Evolutionary conservation across 768 basidiomycete genomes (phyloP).

Genomic region (Heimioporus sp.): DNA sequence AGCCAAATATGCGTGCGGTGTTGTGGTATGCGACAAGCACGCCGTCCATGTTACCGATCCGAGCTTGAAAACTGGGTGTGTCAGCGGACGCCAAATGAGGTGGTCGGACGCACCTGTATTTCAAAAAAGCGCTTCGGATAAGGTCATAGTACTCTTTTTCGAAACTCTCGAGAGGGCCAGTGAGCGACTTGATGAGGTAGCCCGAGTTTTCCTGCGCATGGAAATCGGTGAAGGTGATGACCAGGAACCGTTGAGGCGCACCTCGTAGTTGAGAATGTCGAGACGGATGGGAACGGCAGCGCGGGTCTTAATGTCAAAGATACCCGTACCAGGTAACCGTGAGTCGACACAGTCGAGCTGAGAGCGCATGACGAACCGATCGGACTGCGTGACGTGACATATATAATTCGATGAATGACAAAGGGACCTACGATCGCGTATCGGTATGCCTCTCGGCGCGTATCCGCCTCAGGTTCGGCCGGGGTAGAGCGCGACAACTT

Average conservation of each 20-base stretch:
- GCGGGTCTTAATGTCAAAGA: slow-evolving; percentile 96
- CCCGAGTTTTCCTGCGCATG: slow-evolving; percentile 66
- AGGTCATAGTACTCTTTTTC: slow-evolving; percentile 96
- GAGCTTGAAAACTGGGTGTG: slow-evolving; percentile 75
- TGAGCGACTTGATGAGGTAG: slow-evolving; percentile 64
- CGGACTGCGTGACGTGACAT: slow-evolving; percentile 26
- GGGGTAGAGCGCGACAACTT: slow-evolving; percentile 43
- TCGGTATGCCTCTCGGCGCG: slow-evolving; percentile 72
- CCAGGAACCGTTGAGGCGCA: slow-evolving; percentile 19
- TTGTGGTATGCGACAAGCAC: slow-evolving; percentile 89
- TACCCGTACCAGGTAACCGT: slow-evolving; percentile 82
- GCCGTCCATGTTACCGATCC: slow-evolving; percentile 97
- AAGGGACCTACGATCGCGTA: slow-evolving; percentile 66
- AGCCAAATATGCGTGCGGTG: slow-evolving; percentile 83
- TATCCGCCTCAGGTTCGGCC: slow-evolving; percentile 29
- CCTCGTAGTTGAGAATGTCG: slow-evolving; percentile 82
- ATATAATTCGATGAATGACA: neutral
- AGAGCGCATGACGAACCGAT: slow-evolving; percentile 82
- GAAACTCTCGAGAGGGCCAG: slow-evolving; percentile 73
- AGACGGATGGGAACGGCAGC: slow-evolving; percentile 81
- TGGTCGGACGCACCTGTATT: slow-evolving; percentile 65
- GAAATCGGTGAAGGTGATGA: too few relatives aligned
- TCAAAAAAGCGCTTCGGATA: slow-evolving; percentile 89
- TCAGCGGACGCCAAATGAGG: too few relatives aligned
- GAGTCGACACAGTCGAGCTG: slow-evolving; percentile 87